Base-by-base conservation (phyloP, 768 basidiomycete genomes). In the Hysterangium stoloniferum region DNA sequence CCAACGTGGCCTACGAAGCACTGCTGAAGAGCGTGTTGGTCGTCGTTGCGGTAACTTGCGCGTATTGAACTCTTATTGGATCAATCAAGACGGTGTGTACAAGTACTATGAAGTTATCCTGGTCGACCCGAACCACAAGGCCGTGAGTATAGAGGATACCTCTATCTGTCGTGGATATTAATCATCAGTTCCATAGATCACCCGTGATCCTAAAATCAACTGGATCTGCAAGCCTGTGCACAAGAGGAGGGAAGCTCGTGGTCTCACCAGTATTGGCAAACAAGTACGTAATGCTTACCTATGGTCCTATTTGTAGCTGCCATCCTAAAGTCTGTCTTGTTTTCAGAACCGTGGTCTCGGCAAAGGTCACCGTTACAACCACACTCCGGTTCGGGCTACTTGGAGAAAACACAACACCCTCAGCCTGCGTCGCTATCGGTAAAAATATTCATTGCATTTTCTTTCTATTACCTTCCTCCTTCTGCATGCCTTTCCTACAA, bases 391-490 rank as follows among this genome's bases (percentile, higher is more conserved):
- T 60, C 80, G 83, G 56, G 85, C 91, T 8, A 91, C 87, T 71
- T 98, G 93, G 93, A 92, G 89, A 72, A 92, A 78, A 68, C 89
- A 97, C 92, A 99, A 97, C 80, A 96, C 94, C 13, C 86, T 90
- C 78, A 85, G 82, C 68, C 78, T 90, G 56, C 87, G 84, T 64
- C 83, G 87, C 57, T 90, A 90, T 78, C 83, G 87, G 70, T 90
- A 62, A 78, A 79, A 45, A 53, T n/a, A 35, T 56, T 33, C n/a
- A n/a, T 28, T 49, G 27, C 31, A n/a, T n/a, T n/a, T n/a, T n/a
- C n/a, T n/a, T n/a, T n/a, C n/a, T n/a, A n/a, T n/a, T n/a, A n/a
- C n/a, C n/a, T n/a, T n/a, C n/a, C 56, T 49, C 28, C 48, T 57
- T 59, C 24, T 47, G 48, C 36, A 49, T 37, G 25, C 40, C 35